Base-by-base conservation (phyloP, 1,284 basidiomycete species). In the Rhodotorula sp. region DNA sequence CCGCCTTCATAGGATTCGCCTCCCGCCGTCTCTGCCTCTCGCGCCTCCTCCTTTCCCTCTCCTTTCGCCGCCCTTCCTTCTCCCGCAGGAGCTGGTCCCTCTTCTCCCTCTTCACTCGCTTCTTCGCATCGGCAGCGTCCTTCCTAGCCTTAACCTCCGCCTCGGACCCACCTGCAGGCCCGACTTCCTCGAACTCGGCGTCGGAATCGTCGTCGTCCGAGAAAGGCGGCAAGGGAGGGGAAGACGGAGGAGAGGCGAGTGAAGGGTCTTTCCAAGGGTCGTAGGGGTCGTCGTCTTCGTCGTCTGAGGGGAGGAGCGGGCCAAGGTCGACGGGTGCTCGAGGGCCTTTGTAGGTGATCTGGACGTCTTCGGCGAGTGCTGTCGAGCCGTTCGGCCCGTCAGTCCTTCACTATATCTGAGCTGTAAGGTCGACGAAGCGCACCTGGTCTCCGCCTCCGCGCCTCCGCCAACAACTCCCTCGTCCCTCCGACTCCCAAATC, bases 181-280 rank as follows among this genome's bases (percentile, higher is more conserved):
- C 31, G 31, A 70, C 64, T 37, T 70, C 68, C 20, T 70, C 68
- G 31, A 70, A 70, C 16, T 59, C 64, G 60, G 46, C 68, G 48
- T 66, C 68, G 7, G 64, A 64, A 37, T 59, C 56, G 2, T 54
- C 52, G 50, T 67, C 66, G 1, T 65, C 57, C 46, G 50, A 26
- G 34, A 53, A 51, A 10, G 51, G 37, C 16, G n/a, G n/a, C 37
- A 44, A 24, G n/a, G 60, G 60, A 20, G 48, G 51, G 15, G 47
- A 30, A 40, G 50, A 37, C 8, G 26, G 31, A 6, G 47, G 48
- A 10, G 50, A 53, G n/a, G 51, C 51, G 40, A 61, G 60, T n/a
- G 20, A n/a, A 22, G 55, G 55, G 24, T 53, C 59, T 20, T 37
- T 26, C 4, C 0, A 13, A 1, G 24, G 13, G n/a, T 51, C 44